These are phyloP conservation scores for Eutrema yunnanense DNA, from an alignment of 345 rosid genomes.

Conservation along the genomic window DNA sequence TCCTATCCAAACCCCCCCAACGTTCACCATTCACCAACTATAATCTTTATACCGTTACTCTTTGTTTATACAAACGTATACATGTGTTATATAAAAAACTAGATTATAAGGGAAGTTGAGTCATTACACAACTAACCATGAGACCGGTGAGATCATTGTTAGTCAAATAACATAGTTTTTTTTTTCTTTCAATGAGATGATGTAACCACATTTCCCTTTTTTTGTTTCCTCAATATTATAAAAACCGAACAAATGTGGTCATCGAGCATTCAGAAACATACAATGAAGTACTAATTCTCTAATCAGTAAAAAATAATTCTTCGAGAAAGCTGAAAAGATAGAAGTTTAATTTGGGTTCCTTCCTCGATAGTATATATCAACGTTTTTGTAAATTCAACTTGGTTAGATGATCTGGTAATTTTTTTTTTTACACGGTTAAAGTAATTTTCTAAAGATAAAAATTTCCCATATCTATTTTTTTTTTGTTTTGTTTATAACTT, in stretches of 20 bases:
- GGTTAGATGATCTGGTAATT: no score
- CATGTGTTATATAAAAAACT: not conserved
- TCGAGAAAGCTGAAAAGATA: not conserved
- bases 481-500: no score
- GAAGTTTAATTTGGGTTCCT: not conserved
- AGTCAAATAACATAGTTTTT: no score
- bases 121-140: no score
- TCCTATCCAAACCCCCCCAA: slow-evolving; percentile 13
- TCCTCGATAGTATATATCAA: not conserved
- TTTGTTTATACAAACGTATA: not conserved
- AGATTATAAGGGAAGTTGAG: not conserved
- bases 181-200: no score
- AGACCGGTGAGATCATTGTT: no score
- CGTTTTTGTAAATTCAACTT: not conserved
- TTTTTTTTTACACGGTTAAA: no score
- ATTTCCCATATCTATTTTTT: not conserved
- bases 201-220: no score
- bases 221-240: no score
- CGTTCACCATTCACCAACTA: slow-evolving; percentile 15
- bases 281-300: not conserved
- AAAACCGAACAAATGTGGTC: no score
- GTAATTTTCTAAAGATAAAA: no score
- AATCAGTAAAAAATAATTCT: not conserved
- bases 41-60: not conserved
- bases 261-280: no score